Conservation (phyloP, 1,284 basidiomycete species). For the Coniferiporia sulphurascens region DNA sequence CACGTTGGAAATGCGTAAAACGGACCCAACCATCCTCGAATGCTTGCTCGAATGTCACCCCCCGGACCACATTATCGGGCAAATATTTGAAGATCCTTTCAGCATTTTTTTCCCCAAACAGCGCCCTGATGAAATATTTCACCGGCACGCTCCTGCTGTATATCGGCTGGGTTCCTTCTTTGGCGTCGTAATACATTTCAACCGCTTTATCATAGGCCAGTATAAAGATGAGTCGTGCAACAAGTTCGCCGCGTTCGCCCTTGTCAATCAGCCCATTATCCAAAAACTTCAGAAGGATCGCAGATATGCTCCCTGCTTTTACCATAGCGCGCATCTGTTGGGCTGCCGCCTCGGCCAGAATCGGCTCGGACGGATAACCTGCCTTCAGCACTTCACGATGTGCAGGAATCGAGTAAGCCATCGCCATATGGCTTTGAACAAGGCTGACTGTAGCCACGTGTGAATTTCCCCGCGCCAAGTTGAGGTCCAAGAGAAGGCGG, state of each 20-base stretch:
- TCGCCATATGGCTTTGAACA: background rate
- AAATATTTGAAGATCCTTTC: background rate
- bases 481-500: background rate
- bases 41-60: background rate
- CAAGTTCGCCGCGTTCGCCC: conserved; percentile 9
- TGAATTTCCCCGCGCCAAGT: background rate
- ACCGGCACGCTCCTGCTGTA: background rate
- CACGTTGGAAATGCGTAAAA: conserved; percentile 6
- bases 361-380: conserved; percentile 21
- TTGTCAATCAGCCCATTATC: background rate
- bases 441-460: background rate
- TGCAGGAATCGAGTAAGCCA: conserved; percentile 14
- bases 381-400: conserved; percentile 17
- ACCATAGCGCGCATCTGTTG: conserved; percentile 1
- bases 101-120: background rate
- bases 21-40: background rate
- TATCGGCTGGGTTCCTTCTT: background rate
- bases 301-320: background rate
- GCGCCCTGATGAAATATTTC: background rate
- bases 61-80: background rate
- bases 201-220: conserved; percentile 3
- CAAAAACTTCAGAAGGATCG: background rate
- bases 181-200: background rate
- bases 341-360: conserved; percentile 21
- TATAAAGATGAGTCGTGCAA: conserved; percentile 1